phyloP scores from a whole-genome alignment of 1,284 basidiomycete species.

The Cryptococcus sp. region DNA sequence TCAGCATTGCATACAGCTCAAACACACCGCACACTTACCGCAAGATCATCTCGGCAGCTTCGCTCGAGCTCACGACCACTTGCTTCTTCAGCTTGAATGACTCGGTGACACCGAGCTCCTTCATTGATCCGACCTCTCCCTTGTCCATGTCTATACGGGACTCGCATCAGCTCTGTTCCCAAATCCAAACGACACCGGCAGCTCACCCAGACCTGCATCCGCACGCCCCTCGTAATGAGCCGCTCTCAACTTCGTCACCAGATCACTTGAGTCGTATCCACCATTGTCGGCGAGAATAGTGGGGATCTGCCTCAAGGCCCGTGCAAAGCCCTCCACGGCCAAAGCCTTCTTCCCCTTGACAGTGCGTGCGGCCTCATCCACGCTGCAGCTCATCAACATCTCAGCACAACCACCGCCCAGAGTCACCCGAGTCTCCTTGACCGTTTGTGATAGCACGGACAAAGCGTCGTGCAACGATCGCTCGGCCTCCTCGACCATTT shows the following conservation, averaged over 20 bases:
- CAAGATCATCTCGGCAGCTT: slow-evolving; percentile 98
- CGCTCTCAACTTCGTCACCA: slow-evolving; percentile 85
- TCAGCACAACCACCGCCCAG: slow-evolving; percentile 97
- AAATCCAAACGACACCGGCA: neutral
- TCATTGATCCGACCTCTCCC: slow-evolving; percentile 86
- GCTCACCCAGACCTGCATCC: slow-evolving; percentile 81
- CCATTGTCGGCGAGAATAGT: slow-evolving; percentile 98
- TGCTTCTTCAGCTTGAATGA: slow-evolving; percentile 97
- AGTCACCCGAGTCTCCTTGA: slow-evolving; percentile 91
- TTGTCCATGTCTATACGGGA: slow-evolving; percentile 73
- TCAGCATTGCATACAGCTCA: slow-evolving; percentile 8
- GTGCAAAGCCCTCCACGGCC: slow-evolving; percentile 87
- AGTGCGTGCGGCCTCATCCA: slow-evolving; percentile 82
- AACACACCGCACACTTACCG: slow-evolving; percentile 58
- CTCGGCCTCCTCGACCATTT: slow-evolving; percentile 99
- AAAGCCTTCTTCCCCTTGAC: slow-evolving; percentile 95
- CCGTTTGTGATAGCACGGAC: slow-evolving; percentile 94
- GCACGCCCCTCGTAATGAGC: slow-evolving; percentile 88
- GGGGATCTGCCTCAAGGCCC: slow-evolving; percentile 89
- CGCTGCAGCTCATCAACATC: slow-evolving; percentile 94
- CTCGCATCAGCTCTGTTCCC: slow-evolving; percentile 4
- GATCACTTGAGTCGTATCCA: slow-evolving; percentile 93
- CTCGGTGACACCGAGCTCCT: slow-evolving; percentile 83
- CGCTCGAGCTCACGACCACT: slow-evolving; percentile 89
- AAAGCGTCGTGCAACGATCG: slow-evolving; percentile 96